A percentile compares a stretch with the other conserved stretches of the same genome.
phyloP scores from a whole-genome alignment of 257 asterid species.

The Perilla frutescens region DNA sequence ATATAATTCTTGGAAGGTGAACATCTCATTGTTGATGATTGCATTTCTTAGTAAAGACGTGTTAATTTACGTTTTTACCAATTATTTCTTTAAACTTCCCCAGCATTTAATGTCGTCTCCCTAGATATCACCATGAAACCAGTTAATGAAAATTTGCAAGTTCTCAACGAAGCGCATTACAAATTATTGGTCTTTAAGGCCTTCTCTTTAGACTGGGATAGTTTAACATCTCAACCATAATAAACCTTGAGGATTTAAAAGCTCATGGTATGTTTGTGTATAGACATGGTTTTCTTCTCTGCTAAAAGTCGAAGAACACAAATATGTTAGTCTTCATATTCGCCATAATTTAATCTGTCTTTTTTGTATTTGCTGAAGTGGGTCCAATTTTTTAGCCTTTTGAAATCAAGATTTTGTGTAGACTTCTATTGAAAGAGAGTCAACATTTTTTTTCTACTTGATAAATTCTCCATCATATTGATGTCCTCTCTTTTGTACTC shows the following conservation, averaged over 20 bases:
- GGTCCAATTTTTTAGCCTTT: slow-evolving; percentile 1
- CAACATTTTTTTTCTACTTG: not conserved
- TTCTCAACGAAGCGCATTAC: not conserved
- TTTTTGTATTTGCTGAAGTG: slow-evolving; percentile 6
- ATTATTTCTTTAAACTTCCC: not conserved
- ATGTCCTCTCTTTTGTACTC: not conserved
- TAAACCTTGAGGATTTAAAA: slow-evolving; percentile 1
- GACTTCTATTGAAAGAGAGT: not conserved
- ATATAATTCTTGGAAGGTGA: not conserved
- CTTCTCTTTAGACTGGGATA: not conserved
- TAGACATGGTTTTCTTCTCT: not conserved
- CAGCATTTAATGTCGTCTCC: not conserved
- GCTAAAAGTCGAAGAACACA: not conserved
- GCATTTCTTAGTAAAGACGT: too few species aligned
- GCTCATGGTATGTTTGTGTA: not conserved
- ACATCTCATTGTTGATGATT: not conserved
- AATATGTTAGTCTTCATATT: slow-evolving; percentile 3
- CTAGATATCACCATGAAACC: not conserved
- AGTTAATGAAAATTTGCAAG: not conserved
- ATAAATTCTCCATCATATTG: slow-evolving; percentile 18
- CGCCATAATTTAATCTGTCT: not conserved
- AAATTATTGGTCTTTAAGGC: not conserved
- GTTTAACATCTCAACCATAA: not conserved
- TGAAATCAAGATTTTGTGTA: slow-evolving; percentile 1
- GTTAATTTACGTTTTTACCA: not conserved